Evolutionary conservation across 164 flowering plant species (phyloP).

Genomic region (Chimonanthus salicifolius): DNA sequence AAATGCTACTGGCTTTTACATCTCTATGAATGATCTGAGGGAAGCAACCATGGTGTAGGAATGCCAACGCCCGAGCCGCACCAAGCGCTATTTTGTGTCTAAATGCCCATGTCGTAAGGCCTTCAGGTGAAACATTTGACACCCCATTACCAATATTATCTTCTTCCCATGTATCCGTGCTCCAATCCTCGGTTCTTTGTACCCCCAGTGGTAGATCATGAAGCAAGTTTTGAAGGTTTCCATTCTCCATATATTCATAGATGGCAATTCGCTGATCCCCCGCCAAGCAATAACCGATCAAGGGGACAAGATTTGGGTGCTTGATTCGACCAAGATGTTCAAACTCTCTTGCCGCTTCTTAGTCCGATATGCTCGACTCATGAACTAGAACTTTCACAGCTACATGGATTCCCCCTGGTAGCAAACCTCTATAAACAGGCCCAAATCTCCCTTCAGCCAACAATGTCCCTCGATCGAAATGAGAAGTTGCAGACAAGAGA

Average conservation of each 20-base stretch:
- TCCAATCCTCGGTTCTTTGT: conserved; percentile 65
- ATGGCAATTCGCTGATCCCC: conserved; percentile 83
- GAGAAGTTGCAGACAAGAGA: conserved; percentile 78
- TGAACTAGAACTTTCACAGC: conserved; percentile 83
- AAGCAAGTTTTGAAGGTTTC: conserved; percentile 73
- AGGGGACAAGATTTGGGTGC: conserved; percentile 84
- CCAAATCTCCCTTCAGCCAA: conserved; percentile 87
- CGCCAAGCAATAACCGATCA: conserved; percentile 82
- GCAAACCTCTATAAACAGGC: conserved; percentile 75
- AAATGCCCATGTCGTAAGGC: conserved; percentile 61
- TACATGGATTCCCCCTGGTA: conserved; percentile 86
- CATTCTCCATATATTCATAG: conserved; percentile 89
- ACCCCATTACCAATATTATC: conserved; percentile 34
- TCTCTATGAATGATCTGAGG: conserved; percentile 79
- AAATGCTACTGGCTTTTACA: conserved; percentile 76
- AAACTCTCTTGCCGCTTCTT: conserved; percentile 75
- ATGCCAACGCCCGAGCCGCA: conserved; percentile 80
- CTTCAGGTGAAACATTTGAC: conserved; percentile 35
- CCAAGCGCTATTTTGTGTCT: conserved; percentile 75
- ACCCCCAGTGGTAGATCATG: conserved; percentile 75
- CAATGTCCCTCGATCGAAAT: conserved; percentile 70
- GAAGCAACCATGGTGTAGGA: conserved; percentile 89
- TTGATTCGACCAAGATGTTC: conserved; percentile 71
- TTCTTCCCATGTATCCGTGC: conserved; percentile 84
- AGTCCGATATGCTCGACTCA: conserved; percentile 68